These are phyloP conservation scores for Trametes gibbosa DNA, from an alignment of 768 basidiomycete genomes.

Conservation along the genomic window DNA sequence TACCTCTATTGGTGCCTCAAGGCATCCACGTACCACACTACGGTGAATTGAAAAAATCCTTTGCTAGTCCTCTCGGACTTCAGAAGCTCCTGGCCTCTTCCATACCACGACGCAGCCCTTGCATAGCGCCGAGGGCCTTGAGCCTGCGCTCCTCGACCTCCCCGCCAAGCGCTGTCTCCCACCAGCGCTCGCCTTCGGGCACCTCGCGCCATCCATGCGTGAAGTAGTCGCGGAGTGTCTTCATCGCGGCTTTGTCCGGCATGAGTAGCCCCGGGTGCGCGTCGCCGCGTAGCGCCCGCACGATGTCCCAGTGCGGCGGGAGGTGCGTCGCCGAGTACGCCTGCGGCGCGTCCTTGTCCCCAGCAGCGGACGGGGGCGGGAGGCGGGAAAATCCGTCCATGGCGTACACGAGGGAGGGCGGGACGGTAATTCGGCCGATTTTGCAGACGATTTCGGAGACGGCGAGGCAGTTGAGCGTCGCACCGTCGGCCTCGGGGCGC, in stretches of 20 bases:
- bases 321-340: slow-evolving; percentile 40
- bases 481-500: slow-evolving; percentile 50
- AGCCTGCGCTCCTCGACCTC: slow-evolving; percentile 31
- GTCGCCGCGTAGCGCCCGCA: slow-evolving; percentile 22
- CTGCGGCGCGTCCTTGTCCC: not conserved
- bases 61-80: not conserved
- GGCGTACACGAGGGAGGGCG: slow-evolving; percentile 61
- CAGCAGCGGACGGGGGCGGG: not conserved
- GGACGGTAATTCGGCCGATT: slow-evolving; percentile 66
- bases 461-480: slow-evolving; percentile 57
- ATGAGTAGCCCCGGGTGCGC: slow-evolving; percentile 13
- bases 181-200: slow-evolving; percentile 61
- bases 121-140: slow-evolving; percentile 23
- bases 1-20: not conserved
- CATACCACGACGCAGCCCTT: slow-evolving; percentile 32
- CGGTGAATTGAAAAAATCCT: too few relatives aligned
- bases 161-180: slow-evolving; percentile 56
- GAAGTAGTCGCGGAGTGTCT: slow-evolving; percentile 45
- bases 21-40: too few relatives aligned
- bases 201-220: slow-evolving; percentile 61
- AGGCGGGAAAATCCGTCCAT: slow-evolving; percentile 49
- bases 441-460: slow-evolving; percentile 71
- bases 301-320: slow-evolving; percentile 46
- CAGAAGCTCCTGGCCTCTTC: slow-evolving; percentile 23
- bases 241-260: slow-evolving; percentile 23